Evolutionary conservation across 306 rosid species (phyloP), one percentile per base, ranked within the genome.

Genomic region (Dryas alaskensis): DNA sequence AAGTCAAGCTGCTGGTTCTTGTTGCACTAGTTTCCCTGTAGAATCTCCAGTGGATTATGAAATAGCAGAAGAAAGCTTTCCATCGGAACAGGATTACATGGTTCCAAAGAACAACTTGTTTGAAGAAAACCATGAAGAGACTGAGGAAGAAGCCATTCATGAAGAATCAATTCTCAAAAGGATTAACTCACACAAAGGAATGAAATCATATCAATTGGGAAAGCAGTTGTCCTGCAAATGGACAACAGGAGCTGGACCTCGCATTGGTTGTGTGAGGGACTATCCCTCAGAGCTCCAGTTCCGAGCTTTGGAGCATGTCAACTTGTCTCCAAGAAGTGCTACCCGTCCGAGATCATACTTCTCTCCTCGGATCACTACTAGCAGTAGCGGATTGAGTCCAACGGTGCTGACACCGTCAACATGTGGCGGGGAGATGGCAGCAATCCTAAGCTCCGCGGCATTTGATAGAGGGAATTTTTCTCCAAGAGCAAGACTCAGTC

Each of bases 241-340:
- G 99, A 95, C 99, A 49, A 92, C 99, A 0, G 99, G 99, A 59
- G 99, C 96, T 0, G 99, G 99, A 27, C 99, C 99, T 0, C 90
- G 99, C 65, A 95, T 95, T 12, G 89, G 99, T 5, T 95, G 99
- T 14, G 93, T 95, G 3, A 80, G 97, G 77, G 97, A 92, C 83
- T 92, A 92, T 67, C 99, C 99, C 12, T 83, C 87, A 0, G 92
- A 90, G 82, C 98, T 95, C 46, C 98, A 87, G 82, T 75, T 90
- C 65, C 80, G 79, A 50, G 99, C 97, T 11, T 78, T 95, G 75
- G 98, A 95, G 85, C 89, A 95, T 80, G 96, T 95, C 69, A 86
- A 76, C 77, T 80, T 95, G 75, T 95, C 99, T 54, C 98, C 98
- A 6, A 87, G 88, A 83, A 88, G 92, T 52, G 62, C 72, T 12